Percentiles rank a stretch among this genome's conserved stretches.
Conservation (phyloP, 805 yeast species). For the Teunomyces aglyptinius region DNA sequence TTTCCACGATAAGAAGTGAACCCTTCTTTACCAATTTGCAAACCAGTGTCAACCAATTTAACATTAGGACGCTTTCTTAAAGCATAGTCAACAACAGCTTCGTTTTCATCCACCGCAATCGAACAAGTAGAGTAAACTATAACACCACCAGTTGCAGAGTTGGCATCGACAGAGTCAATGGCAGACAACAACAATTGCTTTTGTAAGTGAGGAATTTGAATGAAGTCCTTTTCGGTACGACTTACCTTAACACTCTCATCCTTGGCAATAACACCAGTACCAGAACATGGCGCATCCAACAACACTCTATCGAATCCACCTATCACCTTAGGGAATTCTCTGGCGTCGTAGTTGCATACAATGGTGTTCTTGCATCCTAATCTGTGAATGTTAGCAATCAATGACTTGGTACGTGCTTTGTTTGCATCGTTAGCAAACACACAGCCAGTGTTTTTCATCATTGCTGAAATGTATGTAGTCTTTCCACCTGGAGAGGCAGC, state of each 20-base stretch:
- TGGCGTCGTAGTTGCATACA: constrained; percentile 96
- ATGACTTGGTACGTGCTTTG: constrained; percentile 92
- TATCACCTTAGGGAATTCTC: constrained; percentile 96
- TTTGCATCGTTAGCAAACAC: constrained; percentile 97
- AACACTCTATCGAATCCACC: constrained; percentile 97
- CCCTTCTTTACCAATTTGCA: constrained; percentile 94
- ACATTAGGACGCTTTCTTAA: constrained; percentile 95
- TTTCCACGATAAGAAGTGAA: constrained; percentile 93
- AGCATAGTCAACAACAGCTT: constrained; percentile 97
- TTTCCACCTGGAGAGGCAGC: constrained; percentile 99
- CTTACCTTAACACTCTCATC: constrained; percentile 92
- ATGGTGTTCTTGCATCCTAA: constrained; percentile 94
- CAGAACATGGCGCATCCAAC: constrained; percentile 98
- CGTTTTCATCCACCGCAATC: constrained; percentile 97
- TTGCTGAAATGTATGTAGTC: constrained; percentile 89
- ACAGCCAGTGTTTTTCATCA: constrained; percentile 98
- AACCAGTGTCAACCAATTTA: constrained; percentile 86
- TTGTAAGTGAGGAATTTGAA: constrained; percentile 94
- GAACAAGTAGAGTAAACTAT: constrained; percentile 98
- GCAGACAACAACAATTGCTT: constrained; percentile 92
- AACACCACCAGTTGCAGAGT: constrained; percentile 86
- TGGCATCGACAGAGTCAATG: constrained; percentile 94
- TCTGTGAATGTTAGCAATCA: constrained; percentile 96
- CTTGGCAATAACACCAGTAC: constrained; percentile 98
- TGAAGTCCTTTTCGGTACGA: constrained; percentile 94